Evolutionary conservation across 768 basidiomycete genomes (phyloP), one percentile per base, ranked within the genome.

Genomic region (Mycena alexandri): DNA sequence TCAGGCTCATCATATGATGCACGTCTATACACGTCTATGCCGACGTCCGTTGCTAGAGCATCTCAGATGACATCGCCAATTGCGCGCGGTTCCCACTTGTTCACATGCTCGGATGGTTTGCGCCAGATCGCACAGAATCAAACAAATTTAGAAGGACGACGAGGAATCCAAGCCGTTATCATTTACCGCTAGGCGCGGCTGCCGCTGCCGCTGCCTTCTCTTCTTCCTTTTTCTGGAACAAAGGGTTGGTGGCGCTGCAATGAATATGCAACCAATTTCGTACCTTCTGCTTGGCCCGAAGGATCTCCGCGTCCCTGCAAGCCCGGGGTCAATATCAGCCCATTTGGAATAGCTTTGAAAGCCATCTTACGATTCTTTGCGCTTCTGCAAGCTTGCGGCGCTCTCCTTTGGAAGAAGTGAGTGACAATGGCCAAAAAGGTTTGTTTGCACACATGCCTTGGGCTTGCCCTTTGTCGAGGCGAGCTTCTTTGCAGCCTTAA

Each of bases 271-370:
- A 42, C 54, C 46, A 53, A 53, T 61, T 69, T 42, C 54, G 41
- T 82, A 46, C 93, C 90, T 90, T 92, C 77, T 94, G 93, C 77
- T 94, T 94, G 67, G 88, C 87, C 63, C 90, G 85, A 66, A 94
- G 77, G 50, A 87, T 86, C 72, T 90, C 90, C 47, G 93, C 92
- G 77, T 94, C 92, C 64, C 93, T 94, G 74, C 60, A 61, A 38
- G 72, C 56, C 68, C 52, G 64, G 53, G 47, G 55, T 74, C 61
- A 75, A 67, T 70, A 70, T 42, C 64, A 53, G 69, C 38, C 38
- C 29, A 29, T 61, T 64, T 56, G 62, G 53, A 65, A 58, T 12
- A 65, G 46, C 16, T 34, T 17, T 3, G 21, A 2, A 58, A 17
- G 62, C 14, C 60, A 38, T 87, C 91, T 79, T 81, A 93, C 93